Evolutionary conservation across 805 yeast genomes (phyloP), one percentile per base, ranked within the genome.

Genomic region (Teunomyces stri): DNA sequence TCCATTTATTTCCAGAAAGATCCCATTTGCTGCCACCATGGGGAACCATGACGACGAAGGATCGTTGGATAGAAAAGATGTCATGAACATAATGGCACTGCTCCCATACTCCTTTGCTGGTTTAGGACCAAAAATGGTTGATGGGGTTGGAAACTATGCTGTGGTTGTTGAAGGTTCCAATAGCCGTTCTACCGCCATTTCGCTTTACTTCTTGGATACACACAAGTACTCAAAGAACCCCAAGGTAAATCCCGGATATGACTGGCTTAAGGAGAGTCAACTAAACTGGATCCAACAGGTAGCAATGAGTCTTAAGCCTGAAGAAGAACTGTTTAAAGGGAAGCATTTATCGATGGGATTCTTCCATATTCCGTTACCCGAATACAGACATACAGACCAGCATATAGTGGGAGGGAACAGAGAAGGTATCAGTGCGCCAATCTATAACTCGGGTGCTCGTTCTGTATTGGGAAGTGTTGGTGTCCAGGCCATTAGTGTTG

Each of bases 11-110:
- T 57, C 69, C 12, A 69, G 87, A 41, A 65, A 75, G 43, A 85
- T 91, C 6, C 97, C 98, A 3, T 94, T 79, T 72, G 92, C 97
- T 0, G 75, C 87, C 53, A 82, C 84, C 6, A 76, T 92, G 72
- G 99, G 99, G 0, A 94, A 94, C 63, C 99, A 94, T 62, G 99
- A 94, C 63, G 94, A 86, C 59, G 96, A 91, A 66, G 92, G 96
- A 0, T 76, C 84, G 3, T 56, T 89, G 48, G 51, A 71, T 12
- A 76, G 96, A 34, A 61, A 66, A 46, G 80, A 82, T 53, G 58
- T 89, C 36, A 85, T 90, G 81, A 58, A 72, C 2, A 58, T 87
- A 5, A 72, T 81, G 3, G 53, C 70, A 6, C 56, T 66, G 1
- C 67, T 92, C 43, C 99, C 98, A 0, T 87, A 75, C 61, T 85